A percentile compares a stretch with the other conserved stretches of the same genome.
These are phyloP conservation scores for Lolium rigidum DNA, from an alignment of 176 grass and related monocot genomes.

Conservation along the genomic window DNA sequence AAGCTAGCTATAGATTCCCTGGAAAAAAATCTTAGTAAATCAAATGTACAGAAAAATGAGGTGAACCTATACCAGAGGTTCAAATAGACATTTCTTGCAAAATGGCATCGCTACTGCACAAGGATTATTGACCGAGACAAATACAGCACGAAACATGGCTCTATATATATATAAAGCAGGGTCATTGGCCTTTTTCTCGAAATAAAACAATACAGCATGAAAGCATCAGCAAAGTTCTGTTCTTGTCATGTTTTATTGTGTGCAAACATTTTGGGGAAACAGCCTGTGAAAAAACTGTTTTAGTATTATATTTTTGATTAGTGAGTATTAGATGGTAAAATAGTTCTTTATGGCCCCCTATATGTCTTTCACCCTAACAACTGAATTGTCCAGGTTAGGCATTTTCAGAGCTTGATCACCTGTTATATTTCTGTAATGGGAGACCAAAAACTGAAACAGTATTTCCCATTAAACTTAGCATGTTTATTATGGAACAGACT, in stretches of 20 bases:
- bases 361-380: background rate
- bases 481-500: background rate
- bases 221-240: background rate
- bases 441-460: background rate
- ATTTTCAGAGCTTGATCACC: background rate
- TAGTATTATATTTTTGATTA: background rate
- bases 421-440: background rate
- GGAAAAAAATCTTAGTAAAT: background rate
- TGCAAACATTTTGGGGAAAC: background rate
- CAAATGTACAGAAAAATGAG: background rate
- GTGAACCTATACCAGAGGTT: conserved; percentile 2
- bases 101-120: background rate
- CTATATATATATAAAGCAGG: too few relatives aligned
- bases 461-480: background rate
- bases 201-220: background rate
- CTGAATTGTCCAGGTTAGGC: background rate
- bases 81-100: background rate
- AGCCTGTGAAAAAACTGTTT: background rate
- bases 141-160: background rate
- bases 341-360: background rate
- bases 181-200: too few relatives aligned
- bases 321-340: background rate
- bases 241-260: conserved; percentile 9
- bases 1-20: background rate
- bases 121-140: background rate